Conservation (phyloP, 2,329 filamentous ascomycete species). For the Dactylellina cionopaga region DNA sequence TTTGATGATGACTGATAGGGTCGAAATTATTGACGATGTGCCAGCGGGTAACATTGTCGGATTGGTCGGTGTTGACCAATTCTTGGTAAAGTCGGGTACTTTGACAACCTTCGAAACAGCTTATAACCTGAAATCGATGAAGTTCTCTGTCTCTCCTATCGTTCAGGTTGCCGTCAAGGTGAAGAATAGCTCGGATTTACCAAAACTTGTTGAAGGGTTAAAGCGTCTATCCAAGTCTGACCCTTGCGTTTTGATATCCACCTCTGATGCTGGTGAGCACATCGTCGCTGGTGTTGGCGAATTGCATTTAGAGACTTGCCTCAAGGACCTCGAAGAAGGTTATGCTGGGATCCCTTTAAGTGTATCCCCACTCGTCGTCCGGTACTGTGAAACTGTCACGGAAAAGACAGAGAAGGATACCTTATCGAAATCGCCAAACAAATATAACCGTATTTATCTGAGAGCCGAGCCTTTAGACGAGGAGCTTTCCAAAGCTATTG, state of each 20-base stretch:
- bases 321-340: slow-evolving; percentile 99
- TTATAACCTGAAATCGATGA: slow-evolving; percentile 99
- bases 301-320: slow-evolving; percentile 98
- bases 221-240: slow-evolving; percentile 99
- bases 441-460: slow-evolving; percentile 99
- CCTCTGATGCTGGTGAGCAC: slow-evolving; percentile 95
- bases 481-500: slow-evolving; percentile 89
- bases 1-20: slow-evolving; percentile 99
- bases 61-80: slow-evolving; percentile 99
- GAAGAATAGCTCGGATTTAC: slow-evolving; percentile 99
- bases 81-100: slow-evolving; percentile 99
- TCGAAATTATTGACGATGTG: slow-evolving; percentile 98
- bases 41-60: slow-evolving; percentile 99
- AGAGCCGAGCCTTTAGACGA: slow-evolving; percentile 88
- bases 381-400: slow-evolving; percentile 95
- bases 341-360: slow-evolving; percentile 97
- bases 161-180: slow-evolving; percentile 98
- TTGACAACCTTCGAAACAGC: slow-evolving; percentile 95
- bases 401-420: slow-evolving; percentile 87
- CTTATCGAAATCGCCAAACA: slow-evolving; percentile 99
- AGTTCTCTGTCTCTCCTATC: slow-evolving; percentile 99
- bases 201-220: slow-evolving; percentile 99
- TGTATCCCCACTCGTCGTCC: slow-evolving; percentile 96
- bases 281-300: slow-evolving; percentile 98
- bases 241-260: slow-evolving; percentile 92